These are phyloP conservation scores for Ogataea salicorniae DNA, from an alignment of 805 yeast genomes.

Conservation along the genomic window DNA sequence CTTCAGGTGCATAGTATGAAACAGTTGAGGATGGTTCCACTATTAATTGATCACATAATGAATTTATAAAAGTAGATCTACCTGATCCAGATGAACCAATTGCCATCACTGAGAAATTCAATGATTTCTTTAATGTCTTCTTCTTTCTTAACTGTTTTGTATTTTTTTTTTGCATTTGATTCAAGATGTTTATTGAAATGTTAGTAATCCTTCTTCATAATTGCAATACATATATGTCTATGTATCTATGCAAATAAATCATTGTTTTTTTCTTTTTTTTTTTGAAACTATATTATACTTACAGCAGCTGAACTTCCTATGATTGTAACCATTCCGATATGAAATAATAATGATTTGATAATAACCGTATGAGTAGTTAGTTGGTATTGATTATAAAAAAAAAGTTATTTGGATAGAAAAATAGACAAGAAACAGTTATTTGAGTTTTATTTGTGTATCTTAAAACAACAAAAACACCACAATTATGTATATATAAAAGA, in stretches of 20 bases:
- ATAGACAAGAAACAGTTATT: too few relatives aligned
- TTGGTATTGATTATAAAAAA: neutral
- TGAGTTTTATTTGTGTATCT: too few relatives aligned
- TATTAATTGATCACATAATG: constrained; percentile 83
- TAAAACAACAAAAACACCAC: too few relatives aligned
- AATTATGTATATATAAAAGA: too few relatives aligned
- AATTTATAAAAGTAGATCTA: constrained; percentile 87
- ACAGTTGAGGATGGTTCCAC: constrained; percentile 63
- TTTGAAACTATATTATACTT: constrained; percentile 21
- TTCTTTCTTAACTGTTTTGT: constrained; percentile 50
- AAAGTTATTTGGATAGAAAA: too few relatives aligned
- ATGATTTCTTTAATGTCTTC: constrained; percentile 75
- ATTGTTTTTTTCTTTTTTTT: constrained; percentile 1
- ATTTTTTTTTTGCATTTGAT: neutral
- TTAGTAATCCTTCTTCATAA: neutral
- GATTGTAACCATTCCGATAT: constrained; percentile 37
- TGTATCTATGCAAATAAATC: too few relatives aligned
- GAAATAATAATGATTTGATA: neutral
- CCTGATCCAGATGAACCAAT: constrained; percentile 87
- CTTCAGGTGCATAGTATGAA: constrained; percentile 34
- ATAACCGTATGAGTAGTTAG: neutral
- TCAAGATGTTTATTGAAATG: neutral
- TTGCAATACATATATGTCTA: too few relatives aligned
- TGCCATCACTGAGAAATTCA: constrained; percentile 81
- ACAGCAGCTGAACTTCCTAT: constrained; percentile 47